Evolutionary conservation across 2,329 filamentous ascomycete genomes (phyloP).

Genomic region (Colletotrichum orbiculare): DNA sequence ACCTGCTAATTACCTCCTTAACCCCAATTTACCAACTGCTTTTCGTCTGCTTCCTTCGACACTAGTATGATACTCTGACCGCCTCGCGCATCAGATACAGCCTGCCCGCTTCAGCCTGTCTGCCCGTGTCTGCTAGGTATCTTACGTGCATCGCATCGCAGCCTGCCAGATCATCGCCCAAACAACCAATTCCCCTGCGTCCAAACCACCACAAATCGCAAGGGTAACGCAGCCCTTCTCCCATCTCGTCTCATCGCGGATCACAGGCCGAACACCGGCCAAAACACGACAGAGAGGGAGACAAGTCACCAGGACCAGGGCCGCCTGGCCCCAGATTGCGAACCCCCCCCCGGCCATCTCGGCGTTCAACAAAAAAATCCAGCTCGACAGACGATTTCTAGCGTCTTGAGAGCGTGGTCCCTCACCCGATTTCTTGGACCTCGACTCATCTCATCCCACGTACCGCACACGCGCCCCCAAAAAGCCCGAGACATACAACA

Average conservation of each 20-base stretch:
- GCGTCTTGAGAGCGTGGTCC: neutral
- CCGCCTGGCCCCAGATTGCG: constrained; percentile 1
- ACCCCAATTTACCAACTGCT: no score
- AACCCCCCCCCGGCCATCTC: constrained; percentile 9
- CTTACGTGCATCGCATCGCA: neutral
- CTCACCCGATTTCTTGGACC: constrained; percentile 14
- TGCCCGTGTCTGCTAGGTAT: no score
- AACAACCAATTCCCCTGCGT: constrained; percentile 17
- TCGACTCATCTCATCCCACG: no score
- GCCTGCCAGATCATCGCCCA: neutral
- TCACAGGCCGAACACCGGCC: constrained; percentile 13
- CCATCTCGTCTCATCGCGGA: constrained; percentile 19
- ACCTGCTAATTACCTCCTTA: neutral
- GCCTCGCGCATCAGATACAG: no score
- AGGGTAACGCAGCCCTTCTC: constrained; percentile 6
- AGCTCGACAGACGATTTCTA: no score
- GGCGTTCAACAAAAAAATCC: constrained; percentile 30
- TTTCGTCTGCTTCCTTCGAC: no score
- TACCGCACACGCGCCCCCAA: neutral
- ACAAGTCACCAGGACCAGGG: neutral
- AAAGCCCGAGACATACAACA: constrained; percentile 18
- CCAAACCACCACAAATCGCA: constrained; percentile 7
- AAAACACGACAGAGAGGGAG: neutral
- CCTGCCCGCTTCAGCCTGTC: no score
- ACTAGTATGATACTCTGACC: no score